Conservation (phyloP, 768 basidiomycete species). For the Boletus sensibilis region DNA sequence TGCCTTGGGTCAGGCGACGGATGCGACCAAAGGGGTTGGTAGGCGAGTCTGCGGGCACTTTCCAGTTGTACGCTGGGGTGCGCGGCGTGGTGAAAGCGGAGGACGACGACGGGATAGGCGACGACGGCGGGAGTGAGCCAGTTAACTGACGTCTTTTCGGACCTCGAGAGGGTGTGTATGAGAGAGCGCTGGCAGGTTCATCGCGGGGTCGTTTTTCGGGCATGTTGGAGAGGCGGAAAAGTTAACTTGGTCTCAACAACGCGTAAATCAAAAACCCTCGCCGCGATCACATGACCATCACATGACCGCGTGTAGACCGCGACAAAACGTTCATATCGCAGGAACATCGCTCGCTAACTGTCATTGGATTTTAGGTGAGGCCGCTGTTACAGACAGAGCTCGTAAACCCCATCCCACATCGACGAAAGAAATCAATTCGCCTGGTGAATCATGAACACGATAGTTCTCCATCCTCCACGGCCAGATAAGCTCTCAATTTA, state of each 20-base stretch:
- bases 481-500: background rate
- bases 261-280: background rate
- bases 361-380: no score
- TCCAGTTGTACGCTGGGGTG: conserved; percentile 43
- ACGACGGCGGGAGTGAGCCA: conserved; percentile 27
- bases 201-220: conserved; percentile 32
- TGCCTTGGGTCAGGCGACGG: conserved; percentile 39
- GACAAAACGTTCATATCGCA: no score
- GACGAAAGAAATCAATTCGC: background rate
- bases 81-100: conserved; percentile 32
- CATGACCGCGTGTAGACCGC: conserved; percentile 19
- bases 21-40: conserved; percentile 68
- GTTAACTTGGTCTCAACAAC: conserved; percentile 9
- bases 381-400: no score
- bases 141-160: conserved; percentile 26
- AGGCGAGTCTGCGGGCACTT: conserved; percentile 61
- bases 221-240: conserved; percentile 16
- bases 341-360: no score
- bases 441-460: background rate
- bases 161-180: conserved; percentile 31
- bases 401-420: background rate
- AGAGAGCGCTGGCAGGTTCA: conserved; percentile 24
- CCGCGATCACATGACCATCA: conserved; percentile 18
- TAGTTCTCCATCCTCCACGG: background rate
- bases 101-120: conserved; percentile 28